These are phyloP conservation scores for Gossypium schwendimanii DNA, from an alignment of 441 rosid genomes.

Conservation along the genomic window DNA sequence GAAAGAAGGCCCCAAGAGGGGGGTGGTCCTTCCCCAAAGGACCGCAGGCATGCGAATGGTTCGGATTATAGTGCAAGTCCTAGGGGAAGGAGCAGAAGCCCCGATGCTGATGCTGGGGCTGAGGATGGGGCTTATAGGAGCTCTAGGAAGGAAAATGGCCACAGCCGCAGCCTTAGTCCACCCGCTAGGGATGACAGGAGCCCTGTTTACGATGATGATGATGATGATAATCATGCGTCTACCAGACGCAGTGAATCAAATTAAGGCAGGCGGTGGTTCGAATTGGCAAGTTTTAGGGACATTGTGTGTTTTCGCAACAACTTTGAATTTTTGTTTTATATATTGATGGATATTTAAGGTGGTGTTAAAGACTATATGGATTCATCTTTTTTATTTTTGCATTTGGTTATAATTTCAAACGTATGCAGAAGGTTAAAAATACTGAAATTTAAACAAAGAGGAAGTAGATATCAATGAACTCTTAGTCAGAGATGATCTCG, in stretches of 20 bases:
- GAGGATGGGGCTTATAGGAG: slow-evolving; percentile 25
- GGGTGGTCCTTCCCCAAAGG: slow-evolving; percentile 36
- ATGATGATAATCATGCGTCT: slow-evolving; percentile 31
- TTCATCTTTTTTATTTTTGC: not conserved
- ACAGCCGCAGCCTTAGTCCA: not conserved
- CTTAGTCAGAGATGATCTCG: no score
- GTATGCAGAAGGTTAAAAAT: not conserved
- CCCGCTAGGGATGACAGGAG: slow-evolving; percentile 8
- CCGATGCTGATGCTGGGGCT: slow-evolving; percentile 24
- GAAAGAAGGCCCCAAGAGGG: slow-evolving; percentile 33
- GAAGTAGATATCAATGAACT: no score
- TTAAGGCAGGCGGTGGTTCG: not conserved
- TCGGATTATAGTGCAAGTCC: slow-evolving; percentile 33
- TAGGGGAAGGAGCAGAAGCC: slow-evolving; percentile 36
- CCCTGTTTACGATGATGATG: slow-evolving; percentile 30
- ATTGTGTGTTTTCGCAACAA: not conserved
- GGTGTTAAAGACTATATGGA: not conserved
- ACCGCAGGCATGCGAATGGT: slow-evolving; percentile 26
- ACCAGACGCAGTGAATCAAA: slow-evolving; percentile 31
- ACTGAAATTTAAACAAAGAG: no score
- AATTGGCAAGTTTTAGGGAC: not conserved
- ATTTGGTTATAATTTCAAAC: not conserved
- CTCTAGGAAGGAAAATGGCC: slow-evolving; percentile 37
- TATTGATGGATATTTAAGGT: not conserved
- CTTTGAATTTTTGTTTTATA: not conserved